Percentiles rank a stretch among this genome's conserved stretches.
phyloP scores from a whole-genome alignment of 371 early-diverging fungal species.

The Apophysomyces variabilis region DNA sequence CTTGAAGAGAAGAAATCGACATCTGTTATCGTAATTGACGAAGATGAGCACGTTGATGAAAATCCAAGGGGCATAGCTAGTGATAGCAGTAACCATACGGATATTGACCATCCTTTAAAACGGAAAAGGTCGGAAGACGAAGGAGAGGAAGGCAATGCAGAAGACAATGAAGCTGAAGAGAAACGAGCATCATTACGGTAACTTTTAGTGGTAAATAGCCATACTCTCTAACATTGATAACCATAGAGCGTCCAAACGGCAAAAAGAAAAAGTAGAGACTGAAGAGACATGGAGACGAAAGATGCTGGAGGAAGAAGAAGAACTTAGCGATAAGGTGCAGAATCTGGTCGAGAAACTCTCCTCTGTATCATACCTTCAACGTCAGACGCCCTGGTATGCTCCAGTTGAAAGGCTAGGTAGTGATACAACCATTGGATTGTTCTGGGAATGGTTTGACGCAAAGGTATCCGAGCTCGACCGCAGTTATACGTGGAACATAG shows the following conservation, averaged over 20 bases:
- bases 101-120: constrained; percentile 4
- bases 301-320: constrained; percentile 59
- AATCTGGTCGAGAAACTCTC: constrained; percentile 38
- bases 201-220: not conserved
- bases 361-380: constrained; percentile 2
- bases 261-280: constrained; percentile 59
- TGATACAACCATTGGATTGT: not conserved
- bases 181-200: constrained; percentile 60
- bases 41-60: not conserved
- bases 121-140: constrained; percentile 14
- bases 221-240: not conserved
- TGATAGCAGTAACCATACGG: not conserved
- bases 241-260: constrained; percentile 63
- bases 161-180: constrained; percentile 43
- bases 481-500: constrained; percentile 40
- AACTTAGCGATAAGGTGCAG: constrained; percentile 43
- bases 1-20: not conserved
- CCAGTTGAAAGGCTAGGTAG: not conserved
- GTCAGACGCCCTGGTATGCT: constrained; percentile 18
- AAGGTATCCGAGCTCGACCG: constrained; percentile 45
- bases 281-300: constrained; percentile 57
- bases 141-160: constrained; percentile 20
- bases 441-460: constrained; percentile 49
- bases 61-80: not conserved
- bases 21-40: constrained; percentile 5